These are phyloP conservation scores for Globisporangium paroecandrum DNA, from an alignment of 352 stramenopile genomes.

Conservation along the genomic window DNA sequence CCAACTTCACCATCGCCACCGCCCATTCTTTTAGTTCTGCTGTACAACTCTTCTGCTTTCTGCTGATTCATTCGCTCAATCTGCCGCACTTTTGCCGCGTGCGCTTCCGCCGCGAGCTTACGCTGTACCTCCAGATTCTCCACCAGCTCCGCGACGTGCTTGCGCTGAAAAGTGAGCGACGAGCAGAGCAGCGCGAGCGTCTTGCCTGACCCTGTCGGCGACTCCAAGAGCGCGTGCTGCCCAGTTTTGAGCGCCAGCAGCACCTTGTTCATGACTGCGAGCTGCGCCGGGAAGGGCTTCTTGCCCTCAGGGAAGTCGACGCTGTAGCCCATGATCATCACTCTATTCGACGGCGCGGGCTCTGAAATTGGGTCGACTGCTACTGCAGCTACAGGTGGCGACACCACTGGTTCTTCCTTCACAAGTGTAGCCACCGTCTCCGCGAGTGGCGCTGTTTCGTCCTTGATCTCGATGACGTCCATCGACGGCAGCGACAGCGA, in stretches of 20 bases:
- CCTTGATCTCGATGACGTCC: conserved; percentile 11
- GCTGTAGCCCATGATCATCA: conserved; percentile 86
- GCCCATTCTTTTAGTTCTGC: neutral
- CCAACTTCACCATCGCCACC: neutral
- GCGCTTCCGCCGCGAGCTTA: conserved; percentile 5
- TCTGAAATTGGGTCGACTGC: neutral
- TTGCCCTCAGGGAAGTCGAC: conserved; percentile 79
- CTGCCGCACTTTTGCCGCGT: conserved; percentile 9
- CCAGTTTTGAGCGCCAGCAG: conserved; percentile 71
- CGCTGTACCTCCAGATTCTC: conserved; percentile 23
- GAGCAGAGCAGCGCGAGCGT: conserved; percentile 83
- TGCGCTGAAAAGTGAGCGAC: conserved; percentile 72
- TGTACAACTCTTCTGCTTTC: conserved; percentile 7
- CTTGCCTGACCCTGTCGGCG: conserved; percentile 81
- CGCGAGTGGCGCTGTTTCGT: neutral
- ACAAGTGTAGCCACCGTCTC: neutral
- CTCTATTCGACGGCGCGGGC: conserved; percentile 11
- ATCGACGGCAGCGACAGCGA: neutral
- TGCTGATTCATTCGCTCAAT: conserved; percentile 12
- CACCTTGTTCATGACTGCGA: conserved; percentile 87
- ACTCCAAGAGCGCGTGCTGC: conserved; percentile 84
- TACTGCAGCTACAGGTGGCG: too few relatives aligned
- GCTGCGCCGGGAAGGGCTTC: conserved; percentile 77
- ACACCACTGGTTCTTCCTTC: neutral
- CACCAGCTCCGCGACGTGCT: conserved; percentile 44